A percentile compares a stretch with the other conserved stretches of the same genome.
Evolutionary conservation across 495 filamentous ascomycete species (phyloP).

Genomic region (Neurospora pannonica): DNA sequence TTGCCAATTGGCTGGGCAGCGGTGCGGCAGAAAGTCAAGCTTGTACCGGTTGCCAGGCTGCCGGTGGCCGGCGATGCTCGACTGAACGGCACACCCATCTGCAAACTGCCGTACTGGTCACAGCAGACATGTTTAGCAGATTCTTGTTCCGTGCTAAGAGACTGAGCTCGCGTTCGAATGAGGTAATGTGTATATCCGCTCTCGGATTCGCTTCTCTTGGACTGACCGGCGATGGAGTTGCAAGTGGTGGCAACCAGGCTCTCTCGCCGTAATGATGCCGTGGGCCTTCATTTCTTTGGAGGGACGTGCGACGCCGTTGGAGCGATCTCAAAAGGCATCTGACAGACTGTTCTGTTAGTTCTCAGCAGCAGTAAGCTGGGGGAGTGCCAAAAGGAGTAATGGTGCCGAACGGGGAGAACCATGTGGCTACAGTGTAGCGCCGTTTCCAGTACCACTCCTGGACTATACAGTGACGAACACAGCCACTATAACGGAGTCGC

Average conservation of each 20-base stretch:
- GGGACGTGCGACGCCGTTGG: neutral
- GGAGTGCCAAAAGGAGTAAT: neutral
- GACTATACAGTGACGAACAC: neutral
- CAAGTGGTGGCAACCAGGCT: neutral
- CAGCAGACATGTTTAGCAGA: neutral
- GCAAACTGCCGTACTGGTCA: neutral
- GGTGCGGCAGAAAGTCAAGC: neutral
- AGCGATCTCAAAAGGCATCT: neutral
- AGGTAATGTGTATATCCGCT: neutral
- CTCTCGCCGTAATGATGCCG: neutral
- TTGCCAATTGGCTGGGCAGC: slow-evolving; percentile 20
- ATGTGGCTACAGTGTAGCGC: neutral
- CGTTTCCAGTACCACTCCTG: neutral
- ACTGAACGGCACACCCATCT: neutral
- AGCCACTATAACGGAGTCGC: neutral
- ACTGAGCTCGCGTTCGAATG: neutral
- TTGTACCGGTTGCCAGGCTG: slow-evolving; percentile 14
- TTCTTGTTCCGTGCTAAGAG: neutral
- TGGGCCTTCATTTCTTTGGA: neutral
- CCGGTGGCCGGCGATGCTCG: slow-evolving; percentile 15
- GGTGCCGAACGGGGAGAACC: neutral
- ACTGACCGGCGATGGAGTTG: neutral
- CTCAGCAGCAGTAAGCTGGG: neutral
- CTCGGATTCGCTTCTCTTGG: neutral
- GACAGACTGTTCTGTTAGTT: neutral